Evolutionary conservation across 176 grass and related monocot species (phyloP).

Genomic region (Cocos nucifera): DNA sequence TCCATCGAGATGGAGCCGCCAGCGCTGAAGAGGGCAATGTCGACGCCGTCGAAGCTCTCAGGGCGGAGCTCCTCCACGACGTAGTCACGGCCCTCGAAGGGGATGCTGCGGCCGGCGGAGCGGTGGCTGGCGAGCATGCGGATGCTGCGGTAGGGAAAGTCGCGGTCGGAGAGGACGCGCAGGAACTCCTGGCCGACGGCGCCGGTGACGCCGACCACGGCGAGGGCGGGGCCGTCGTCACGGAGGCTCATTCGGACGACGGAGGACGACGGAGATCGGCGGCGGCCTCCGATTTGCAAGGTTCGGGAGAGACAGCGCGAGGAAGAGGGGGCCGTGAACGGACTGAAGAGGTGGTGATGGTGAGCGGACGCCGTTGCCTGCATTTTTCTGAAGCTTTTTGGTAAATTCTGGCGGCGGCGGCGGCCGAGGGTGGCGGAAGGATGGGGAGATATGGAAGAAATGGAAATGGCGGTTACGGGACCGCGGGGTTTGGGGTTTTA

Average conservation of each 20-base stretch:
- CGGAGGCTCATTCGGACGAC: slow-evolving; percentile 64
- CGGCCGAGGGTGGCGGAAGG: no score
- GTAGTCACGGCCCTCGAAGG: slow-evolving; percentile 67
- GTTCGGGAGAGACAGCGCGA: not conserved
- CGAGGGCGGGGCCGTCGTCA: slow-evolving; percentile 64
- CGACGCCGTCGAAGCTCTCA: slow-evolving; percentile 70
- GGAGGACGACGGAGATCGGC: slow-evolving; percentile 13
- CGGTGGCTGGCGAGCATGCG: slow-evolving; percentile 72
- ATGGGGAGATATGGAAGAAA: no score
- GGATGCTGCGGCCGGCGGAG: slow-evolving; percentile 59
- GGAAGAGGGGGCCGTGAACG: not conserved
- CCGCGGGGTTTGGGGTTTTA: no score
- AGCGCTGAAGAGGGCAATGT: slow-evolving; percentile 89
- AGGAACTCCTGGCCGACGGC: slow-evolving; percentile 94
- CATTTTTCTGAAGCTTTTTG: slow-evolving; percentile 19
- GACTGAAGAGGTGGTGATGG: slow-evolving; percentile 26
- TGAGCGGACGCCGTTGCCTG: slow-evolving; percentile 41
- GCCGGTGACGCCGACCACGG: slow-evolving; percentile 88
- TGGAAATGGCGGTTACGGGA: no score
- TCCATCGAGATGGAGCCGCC: slow-evolving; percentile 58
- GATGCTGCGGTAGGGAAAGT: slow-evolving; percentile 78
- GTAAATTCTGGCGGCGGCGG: no score
- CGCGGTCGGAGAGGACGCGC: slow-evolving; percentile 55
- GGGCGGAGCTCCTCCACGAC: slow-evolving; percentile 63
- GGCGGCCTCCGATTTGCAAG: not conserved